These are phyloP conservation scores for Mycena epipterygia DNA, from an alignment of 768 basidiomycete genomes.

Conservation along the genomic window DNA sequence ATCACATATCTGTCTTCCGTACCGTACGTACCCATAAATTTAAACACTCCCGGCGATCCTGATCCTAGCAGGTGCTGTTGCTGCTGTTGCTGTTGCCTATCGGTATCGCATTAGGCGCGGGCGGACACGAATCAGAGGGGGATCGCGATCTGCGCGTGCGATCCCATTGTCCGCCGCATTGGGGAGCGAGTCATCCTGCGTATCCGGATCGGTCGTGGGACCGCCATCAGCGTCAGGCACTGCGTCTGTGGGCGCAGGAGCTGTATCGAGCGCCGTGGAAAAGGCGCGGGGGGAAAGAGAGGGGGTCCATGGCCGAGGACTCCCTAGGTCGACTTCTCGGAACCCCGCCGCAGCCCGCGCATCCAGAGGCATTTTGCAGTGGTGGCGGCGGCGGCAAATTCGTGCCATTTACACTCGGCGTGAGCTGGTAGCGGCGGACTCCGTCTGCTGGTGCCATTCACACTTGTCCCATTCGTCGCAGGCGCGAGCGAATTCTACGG, in stretches of 20 bases:
- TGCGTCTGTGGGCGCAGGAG: not conserved
- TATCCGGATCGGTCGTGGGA: not conserved
- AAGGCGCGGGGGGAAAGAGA: not conserved
- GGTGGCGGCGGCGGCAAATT: constrained; percentile 22
- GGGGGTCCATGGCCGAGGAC: not conserved
- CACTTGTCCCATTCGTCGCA: constrained; percentile 23
- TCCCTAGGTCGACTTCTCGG: not conserved
- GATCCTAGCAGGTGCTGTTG: constrained; percentile 3
- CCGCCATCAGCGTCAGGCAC: not conserved
- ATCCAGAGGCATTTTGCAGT: constrained; percentile 18
- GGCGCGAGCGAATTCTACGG: constrained; percentile 37
- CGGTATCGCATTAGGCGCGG: not conserved
- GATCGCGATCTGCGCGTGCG: constrained; percentile 24
- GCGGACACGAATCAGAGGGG: constrained; percentile 3
- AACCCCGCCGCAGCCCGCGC: not conserved
- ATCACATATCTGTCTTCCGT: not conserved
- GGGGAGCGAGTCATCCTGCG: constrained; percentile 24
- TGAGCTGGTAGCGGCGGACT: constrained; percentile 14
- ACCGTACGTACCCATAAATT: not conserved
- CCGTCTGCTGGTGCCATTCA: constrained; percentile 30
- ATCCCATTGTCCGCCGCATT: constrained; percentile 36
- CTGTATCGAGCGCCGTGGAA: not conserved
- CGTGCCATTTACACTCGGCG: constrained; percentile 32
- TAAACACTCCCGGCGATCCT: not conserved
- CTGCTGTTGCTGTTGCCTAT: not conserved